These are phyloP conservation scores for Gossypium trilobum DNA, from an alignment of 441 rosid species.

Conservation along the genomic window DNA sequence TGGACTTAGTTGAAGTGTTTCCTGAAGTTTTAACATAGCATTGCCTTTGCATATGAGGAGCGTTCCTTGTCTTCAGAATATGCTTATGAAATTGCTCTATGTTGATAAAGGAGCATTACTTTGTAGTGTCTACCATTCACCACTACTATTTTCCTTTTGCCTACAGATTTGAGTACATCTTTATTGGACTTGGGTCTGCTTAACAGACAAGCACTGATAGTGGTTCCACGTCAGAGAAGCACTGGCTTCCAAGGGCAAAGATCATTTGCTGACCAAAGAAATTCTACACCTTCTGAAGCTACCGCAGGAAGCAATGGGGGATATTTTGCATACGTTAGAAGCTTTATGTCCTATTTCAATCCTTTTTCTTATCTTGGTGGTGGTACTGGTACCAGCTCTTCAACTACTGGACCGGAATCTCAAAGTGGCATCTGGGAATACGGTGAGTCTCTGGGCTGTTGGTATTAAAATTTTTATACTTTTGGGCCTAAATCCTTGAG, in stretches of 20 bases:
- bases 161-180: conserved; percentile 62
- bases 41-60: background rate
- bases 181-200: conserved; percentile 55
- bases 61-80: background rate
- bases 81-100: background rate
- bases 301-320: conserved; percentile 39
- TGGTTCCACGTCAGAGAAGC: conserved; percentile 46
- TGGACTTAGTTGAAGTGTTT: background rate
- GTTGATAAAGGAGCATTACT: background rate
- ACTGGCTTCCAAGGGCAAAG: conserved; percentile 30
- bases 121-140: background rate
- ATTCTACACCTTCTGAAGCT: conserved; percentile 25
- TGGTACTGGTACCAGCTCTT: conserved; percentile 25
- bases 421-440: conserved; percentile 38
- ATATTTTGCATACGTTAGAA: conserved; percentile 46
- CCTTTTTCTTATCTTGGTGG: conserved; percentile 68
- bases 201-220: conserved; percentile 73
- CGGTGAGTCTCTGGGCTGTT: conserved; percentile 23
- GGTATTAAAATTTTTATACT: background rate
- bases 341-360: conserved; percentile 57
- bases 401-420: conserved; percentile 39
- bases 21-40: background rate
- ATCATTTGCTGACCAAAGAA: conserved; percentile 22
- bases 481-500: background rate
- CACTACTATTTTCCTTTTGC: conserved; percentile 6